Conservation (phyloP, 2,329 filamentous ascomycete species). For the Ascochyta rabiei region DNA sequence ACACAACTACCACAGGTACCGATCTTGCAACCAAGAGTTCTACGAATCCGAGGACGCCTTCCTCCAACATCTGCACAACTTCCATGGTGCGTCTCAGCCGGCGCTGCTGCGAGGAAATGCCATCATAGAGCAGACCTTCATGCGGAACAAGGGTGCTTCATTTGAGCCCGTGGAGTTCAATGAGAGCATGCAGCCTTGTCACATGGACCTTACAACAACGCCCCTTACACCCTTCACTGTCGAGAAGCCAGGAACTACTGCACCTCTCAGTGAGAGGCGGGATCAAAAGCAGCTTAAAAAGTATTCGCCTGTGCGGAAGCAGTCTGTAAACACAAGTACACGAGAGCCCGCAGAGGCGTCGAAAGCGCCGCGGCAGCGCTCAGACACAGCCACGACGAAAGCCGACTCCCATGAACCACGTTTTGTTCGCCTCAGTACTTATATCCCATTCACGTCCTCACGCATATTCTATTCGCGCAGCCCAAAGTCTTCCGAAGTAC, state of each 20-base stretch:
- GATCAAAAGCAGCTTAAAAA: constrained; percentile 15
- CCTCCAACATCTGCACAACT: constrained; percentile 43
- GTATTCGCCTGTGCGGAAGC: constrained; percentile 22
- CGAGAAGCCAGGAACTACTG: constrained; percentile 8
- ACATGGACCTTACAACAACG: constrained; percentile 29
- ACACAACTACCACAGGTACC: constrained; percentile 41
- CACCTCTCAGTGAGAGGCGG: neutral
- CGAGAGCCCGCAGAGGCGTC: constrained; percentile 2
- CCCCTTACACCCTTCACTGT: constrained; percentile 37
- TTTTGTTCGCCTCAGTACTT: constrained; percentile 42
- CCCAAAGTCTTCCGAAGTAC: constrained; percentile 25
- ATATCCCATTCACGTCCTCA: constrained; percentile 38
- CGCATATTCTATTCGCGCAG: constrained; percentile 43
- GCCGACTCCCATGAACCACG: constrained; percentile 30
- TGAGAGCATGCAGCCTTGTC: constrained; percentile 40
- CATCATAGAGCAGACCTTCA: constrained; percentile 44
- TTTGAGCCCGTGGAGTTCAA: constrained; percentile 46
- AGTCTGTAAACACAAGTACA: constrained; percentile 14
- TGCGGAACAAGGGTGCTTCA: constrained; percentile 43
- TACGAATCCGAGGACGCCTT: constrained; percentile 44
- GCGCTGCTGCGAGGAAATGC: constrained; percentile 32
- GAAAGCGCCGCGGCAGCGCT: constrained; percentile 28
- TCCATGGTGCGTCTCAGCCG: constrained; percentile 39
- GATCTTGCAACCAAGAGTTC: constrained; percentile 42
- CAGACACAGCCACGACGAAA: constrained; percentile 23